Evolutionary conservation across 148 eudicot species (phyloP), one percentile per base, ranked within the genome.

Genomic region (Agrostemma githago): DNA sequence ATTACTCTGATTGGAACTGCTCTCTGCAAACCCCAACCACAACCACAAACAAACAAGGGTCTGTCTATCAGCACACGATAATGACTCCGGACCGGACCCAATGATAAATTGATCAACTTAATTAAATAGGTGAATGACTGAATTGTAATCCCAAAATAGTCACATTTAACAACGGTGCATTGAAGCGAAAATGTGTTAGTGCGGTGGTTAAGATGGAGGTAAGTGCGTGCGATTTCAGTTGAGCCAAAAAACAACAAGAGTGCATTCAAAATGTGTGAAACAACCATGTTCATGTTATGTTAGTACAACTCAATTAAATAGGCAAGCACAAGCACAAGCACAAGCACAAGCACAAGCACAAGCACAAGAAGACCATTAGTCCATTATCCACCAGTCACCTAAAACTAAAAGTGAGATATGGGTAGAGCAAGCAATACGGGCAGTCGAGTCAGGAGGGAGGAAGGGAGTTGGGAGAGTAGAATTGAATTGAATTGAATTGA

Each of bases 1-100:
- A 89, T 16, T 38, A 92, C 73, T 42, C 94, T 80, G 15, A 89
- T 82, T 11, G 97, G 97, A 62, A 92, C 61, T 2, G 84, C 80
- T 82, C 84, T 84, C 90, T 87, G 75, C 71, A 75, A 20, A 26
- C 38, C 66, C 74, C 73, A 77, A 76, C 40, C 53, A n/a, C 73
- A 78, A n/a, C n/a, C 15, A 5, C 56, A 73, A 37, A 3, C 64
- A 15, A 19, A 57, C 16, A 53, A 64, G 14, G 5, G 3, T 60
- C 62, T 15, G 3, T 60, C 62, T 15, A 38, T 70, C 61, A 70
- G 38, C 74, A 46, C 34, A 69, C 37, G 12, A 44, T n/a, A 39
- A 46, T n/a, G 2, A 70, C 20, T 57, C 7, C 19, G 42, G 19
- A 42, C 70, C 70, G 12, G 12, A 26, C 34, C 1, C 34, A 26